phyloP scores from a whole-genome alignment of 257 asterid genomes.

The Solanum boliviense region DNA sequence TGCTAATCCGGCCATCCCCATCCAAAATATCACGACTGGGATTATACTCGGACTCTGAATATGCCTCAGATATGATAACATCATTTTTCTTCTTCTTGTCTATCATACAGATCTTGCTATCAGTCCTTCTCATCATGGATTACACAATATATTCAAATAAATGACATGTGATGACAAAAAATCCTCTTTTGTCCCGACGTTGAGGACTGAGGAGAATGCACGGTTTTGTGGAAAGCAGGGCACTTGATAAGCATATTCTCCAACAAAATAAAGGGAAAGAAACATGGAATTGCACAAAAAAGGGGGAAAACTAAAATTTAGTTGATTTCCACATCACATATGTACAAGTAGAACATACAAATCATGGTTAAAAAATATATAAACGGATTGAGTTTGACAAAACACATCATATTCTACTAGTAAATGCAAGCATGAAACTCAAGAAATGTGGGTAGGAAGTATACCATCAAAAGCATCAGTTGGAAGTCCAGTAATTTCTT shows the following conservation, averaged over 20 bases:
- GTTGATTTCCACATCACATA: neutral
- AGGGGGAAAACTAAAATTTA: neutral
- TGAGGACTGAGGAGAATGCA: neutral
- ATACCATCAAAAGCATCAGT: slow-evolving; percentile 66
- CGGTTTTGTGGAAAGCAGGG: neutral
- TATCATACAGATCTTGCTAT: slow-evolving; percentile 8
- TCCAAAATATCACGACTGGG: slow-evolving; percentile 64
- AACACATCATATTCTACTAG: neutral
- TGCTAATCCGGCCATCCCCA: slow-evolving; percentile 59
- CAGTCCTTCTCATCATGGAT: neutral
- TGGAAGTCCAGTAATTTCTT: slow-evolving; percentile 73
- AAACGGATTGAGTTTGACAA: neutral
- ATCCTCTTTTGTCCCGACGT: neutral
- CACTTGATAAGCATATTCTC: neutral
- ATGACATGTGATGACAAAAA: neutral
- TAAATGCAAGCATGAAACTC: neutral
- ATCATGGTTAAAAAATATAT: neutral
- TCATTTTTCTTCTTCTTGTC: slow-evolving; percentile 49
- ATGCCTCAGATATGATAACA: slow-evolving; percentile 52
- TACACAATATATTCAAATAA: neutral
- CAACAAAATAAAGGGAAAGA: neutral
- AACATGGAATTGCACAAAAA: neutral
- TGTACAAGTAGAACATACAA: neutral
- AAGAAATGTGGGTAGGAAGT: neutral
- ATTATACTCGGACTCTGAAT: slow-evolving; percentile 87